These are phyloP conservation scores for Camelina neglecta DNA, from an alignment of 345 rosid genomes.

Conservation along the genomic window DNA sequence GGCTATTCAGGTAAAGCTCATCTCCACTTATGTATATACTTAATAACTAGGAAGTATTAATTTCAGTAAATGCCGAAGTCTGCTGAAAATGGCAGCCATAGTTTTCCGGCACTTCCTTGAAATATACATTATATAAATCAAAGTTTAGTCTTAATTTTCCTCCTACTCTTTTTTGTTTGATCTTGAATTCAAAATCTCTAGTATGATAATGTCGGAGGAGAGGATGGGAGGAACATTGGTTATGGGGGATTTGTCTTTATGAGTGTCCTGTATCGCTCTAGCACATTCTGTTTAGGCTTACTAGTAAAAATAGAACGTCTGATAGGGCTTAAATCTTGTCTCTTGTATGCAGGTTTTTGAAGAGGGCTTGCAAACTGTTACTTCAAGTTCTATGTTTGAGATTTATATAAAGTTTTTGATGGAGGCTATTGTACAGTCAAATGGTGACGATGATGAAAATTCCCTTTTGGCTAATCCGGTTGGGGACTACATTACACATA, in stretches of 20 bases:
- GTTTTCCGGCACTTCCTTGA: not conserved
- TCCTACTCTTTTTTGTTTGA: conserved; percentile 7
- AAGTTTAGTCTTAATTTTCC: not conserved
- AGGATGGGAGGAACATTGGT: not conserved
- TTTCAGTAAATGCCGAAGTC: not conserved
- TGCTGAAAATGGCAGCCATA: conserved; percentile 2
- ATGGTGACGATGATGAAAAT: conserved; percentile 46
- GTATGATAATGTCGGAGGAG: not conserved
- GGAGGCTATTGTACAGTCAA: conserved; percentile 50
- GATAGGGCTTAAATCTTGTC: conserved; percentile 10
- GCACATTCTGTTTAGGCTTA: not conserved
- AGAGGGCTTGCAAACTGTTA: conserved; percentile 62
- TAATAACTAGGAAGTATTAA: not conserved
- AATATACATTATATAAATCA: too few relatives aligned
- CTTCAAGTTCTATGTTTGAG: conserved; percentile 65
- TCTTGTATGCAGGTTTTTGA: conserved; percentile 67
- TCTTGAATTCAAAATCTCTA: conserved; percentile 5
- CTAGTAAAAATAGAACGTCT: conserved; percentile 3
- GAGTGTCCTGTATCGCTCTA: not conserved
- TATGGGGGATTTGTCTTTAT: not conserved
- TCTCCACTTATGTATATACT: not conserved
- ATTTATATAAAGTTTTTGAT: conserved; percentile 63
- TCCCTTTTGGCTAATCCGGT: conserved; percentile 36
- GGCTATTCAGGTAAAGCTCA: conserved; percentile 66
- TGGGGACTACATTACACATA: conserved; percentile 50